Evolutionary conservation across 1,284 basidiomycete genomes (phyloP).

Genomic region (Pascua sp.): DNA sequence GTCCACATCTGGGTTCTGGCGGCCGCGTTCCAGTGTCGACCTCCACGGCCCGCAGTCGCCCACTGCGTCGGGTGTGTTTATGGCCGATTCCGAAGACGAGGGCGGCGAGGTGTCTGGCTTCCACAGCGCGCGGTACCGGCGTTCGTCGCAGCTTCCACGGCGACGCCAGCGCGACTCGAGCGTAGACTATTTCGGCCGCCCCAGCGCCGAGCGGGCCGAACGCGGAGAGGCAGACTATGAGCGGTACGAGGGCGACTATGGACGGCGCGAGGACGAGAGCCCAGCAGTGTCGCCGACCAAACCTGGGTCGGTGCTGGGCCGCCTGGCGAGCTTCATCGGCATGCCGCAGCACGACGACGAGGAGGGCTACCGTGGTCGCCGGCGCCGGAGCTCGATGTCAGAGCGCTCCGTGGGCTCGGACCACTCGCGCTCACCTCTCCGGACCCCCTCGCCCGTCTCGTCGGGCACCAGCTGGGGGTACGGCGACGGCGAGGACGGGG

Average conservation of each 20-base stretch:
- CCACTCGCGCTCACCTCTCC: conserved; percentile 3
- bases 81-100: conserved; percentile 43
- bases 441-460: conserved; percentile 23
- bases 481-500: conserved; percentile 32
- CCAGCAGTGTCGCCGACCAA: conserved; percentile 20
- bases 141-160: conserved; percentile 2
- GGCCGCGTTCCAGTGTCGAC: conserved; percentile 19
- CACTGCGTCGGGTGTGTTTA: conserved; percentile 33
- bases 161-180: conserved; percentile 9
- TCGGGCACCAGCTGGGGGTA: conserved; percentile 46
- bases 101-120: conserved; percentile 15
- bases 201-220: conserved; percentile 2
- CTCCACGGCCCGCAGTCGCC: conserved; percentile 27
- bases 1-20: conserved; percentile 24
- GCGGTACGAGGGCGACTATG: conserved; percentile 12
- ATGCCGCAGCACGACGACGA: conserved; percentile 30
- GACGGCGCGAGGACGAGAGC: conserved; percentile 15
- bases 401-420: conserved; percentile 21
- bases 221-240: conserved; percentile 4
- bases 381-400: conserved; percentile 18
- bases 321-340: conserved; percentile 45
- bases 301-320: conserved; percentile 35
- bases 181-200: conserved; percentile 9
- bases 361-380: conserved; percentile 7
- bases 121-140: conserved; percentile 2